phyloP scores from a whole-genome alignment of 1,284 basidiomycete genomes.

The Tylopilus sp. region DNA sequence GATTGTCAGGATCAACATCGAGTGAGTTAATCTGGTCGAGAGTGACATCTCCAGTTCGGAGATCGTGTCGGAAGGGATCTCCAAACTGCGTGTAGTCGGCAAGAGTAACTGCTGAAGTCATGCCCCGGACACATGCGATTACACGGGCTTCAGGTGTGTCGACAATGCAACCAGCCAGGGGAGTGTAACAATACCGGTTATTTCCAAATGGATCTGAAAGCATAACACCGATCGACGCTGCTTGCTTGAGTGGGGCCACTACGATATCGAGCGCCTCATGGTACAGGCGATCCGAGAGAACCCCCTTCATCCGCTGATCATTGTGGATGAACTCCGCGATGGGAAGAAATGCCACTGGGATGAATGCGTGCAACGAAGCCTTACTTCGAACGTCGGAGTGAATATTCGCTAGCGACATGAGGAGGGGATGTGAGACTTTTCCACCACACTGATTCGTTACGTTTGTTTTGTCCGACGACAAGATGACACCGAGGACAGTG shows the following conservation, averaged over 20 bases:
- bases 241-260: slow-evolving; percentile 41
- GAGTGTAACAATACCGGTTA: slow-evolving; percentile 7
- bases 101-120: no score
- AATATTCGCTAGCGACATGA: slow-evolving; percentile 47
- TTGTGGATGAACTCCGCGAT: no score
- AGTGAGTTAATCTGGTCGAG: not conserved
- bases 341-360: slow-evolving; percentile 43
- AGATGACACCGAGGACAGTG: slow-evolving; percentile 27
- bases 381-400: slow-evolving; percentile 41
- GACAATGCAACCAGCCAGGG: slow-evolving; percentile 9
- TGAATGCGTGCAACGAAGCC: slow-evolving; percentile 37
- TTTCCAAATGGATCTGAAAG: slow-evolving; percentile 40
- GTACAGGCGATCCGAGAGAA: slow-evolving; percentile 29
- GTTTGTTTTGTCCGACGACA: slow-evolving; percentile 43
- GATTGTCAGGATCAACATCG: not conserved
- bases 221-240: slow-evolving; percentile 38
- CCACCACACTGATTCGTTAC: slow-evolving; percentile 32
- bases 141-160: slow-evolving; percentile 7
- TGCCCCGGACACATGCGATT: no score
- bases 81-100: no score
- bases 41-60: not conserved
- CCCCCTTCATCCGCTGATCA: not conserved
- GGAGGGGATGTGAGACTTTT: no score
- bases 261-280: slow-evolving; percentile 46
- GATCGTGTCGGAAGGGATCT: no score